Evolutionary conservation across 2,329 filamentous ascomycete genomes (phyloP).

Genomic region (Fusarium foetens): DNA sequence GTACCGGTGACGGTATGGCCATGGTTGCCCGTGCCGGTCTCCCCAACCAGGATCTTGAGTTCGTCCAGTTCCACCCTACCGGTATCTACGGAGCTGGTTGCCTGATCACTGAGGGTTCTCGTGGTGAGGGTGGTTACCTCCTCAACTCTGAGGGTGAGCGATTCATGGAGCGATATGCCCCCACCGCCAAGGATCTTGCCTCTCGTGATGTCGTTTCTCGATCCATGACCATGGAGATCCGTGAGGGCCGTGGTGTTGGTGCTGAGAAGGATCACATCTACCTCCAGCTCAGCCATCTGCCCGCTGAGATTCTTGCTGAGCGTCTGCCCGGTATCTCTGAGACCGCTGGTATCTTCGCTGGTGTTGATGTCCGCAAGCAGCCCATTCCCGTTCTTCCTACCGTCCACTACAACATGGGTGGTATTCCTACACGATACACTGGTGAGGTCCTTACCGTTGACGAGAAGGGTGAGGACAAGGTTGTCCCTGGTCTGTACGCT

Average conservation of each 20-base stretch:
- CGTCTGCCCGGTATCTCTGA: slow-evolving; percentile 98
- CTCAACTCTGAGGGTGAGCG: slow-evolving; percentile 98
- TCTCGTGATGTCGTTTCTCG: slow-evolving; percentile 96
- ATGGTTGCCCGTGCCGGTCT: slow-evolving; percentile 98
- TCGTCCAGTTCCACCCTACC: slow-evolving; percentile 99
- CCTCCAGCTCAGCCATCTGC: slow-evolving; percentile 96
- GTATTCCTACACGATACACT: slow-evolving; percentile 97
- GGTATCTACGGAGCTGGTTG: slow-evolving; percentile 99
- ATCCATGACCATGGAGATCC: slow-evolving; percentile 98
- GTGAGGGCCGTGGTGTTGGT: slow-evolving; percentile 95
- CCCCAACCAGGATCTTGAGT: slow-evolving; percentile 98
- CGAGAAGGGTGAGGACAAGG: slow-evolving; percentile 85
- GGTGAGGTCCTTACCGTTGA: slow-evolving; percentile 94
- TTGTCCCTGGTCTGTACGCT: slow-evolving; percentile 94
- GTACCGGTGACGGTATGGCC: slow-evolving; percentile 98
- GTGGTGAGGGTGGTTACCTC: slow-evolving; percentile 97
- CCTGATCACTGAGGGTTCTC: slow-evolving; percentile 96
- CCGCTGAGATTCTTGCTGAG: slow-evolving; percentile 90
- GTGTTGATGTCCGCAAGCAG: slow-evolving; percentile 96
- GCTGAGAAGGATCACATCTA: slow-evolving; percentile 98
- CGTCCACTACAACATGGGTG: slow-evolving; percentile 99
- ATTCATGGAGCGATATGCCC: slow-evolving; percentile 99
- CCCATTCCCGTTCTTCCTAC: slow-evolving; percentile 96
- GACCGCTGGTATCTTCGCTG: slow-evolving; percentile 95
- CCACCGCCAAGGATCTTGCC: slow-evolving; percentile 97